Evolutionary conservation across 805 yeast species (phyloP).

Genomic region (Tetrapisispora namnaoensis): DNA sequence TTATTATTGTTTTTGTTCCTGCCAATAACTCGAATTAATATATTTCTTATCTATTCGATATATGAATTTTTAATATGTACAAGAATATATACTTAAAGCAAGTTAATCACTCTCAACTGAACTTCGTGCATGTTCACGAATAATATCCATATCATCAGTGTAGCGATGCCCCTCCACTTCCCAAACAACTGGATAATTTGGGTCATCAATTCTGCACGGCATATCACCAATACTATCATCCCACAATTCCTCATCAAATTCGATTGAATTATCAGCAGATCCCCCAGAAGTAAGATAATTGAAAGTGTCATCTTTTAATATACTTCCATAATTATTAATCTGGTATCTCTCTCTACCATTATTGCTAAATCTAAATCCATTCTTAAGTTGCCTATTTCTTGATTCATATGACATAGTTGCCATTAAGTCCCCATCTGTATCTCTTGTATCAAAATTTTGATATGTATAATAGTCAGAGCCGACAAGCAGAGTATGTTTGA

Average conservation of each 20-base stretch:
- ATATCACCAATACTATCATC: conserved; percentile 14
- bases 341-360: conserved; percentile 80
- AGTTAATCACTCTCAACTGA: background rate
- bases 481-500: conserved; percentile 50
- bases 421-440: conserved; percentile 37
- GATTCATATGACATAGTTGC: conserved; percentile 61
- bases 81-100: background rate
- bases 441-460: conserved; percentile 73
- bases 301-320: background rate
- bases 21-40: too few relatives aligned
- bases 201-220: conserved; percentile 24
- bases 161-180: conserved; percentile 22
- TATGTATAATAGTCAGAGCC: conserved; percentile 71
- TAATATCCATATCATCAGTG: conserved; percentile 14
- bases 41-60: background rate
- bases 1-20: background rate
- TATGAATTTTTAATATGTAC: background rate
- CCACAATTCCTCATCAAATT: conserved; percentile 17
- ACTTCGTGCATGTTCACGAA: conserved; percentile 7
- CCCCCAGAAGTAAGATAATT: background rate
- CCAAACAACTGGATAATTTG: conserved; percentile 28
- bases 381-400: conserved; percentile 58
- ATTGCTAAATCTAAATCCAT: conserved; percentile 72
- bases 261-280: background rate
- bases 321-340: conserved; percentile 36